Base-by-base conservation (phyloP, 179 eudicot species). In the Beta lomatogona region DNA sequence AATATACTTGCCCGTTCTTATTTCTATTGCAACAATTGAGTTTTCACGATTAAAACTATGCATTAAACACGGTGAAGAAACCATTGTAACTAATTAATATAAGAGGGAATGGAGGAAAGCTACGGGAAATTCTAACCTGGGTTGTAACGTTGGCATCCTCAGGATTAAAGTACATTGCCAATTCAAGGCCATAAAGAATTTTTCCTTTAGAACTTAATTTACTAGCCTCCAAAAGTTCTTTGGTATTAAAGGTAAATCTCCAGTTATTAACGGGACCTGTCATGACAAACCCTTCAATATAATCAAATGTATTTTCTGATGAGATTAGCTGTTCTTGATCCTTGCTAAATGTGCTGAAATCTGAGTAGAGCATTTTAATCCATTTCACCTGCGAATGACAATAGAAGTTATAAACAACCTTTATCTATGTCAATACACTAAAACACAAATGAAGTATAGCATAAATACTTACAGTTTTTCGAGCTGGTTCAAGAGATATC, bases 261-360 rank as follows among this genome's bases (percentile, higher is more conserved):
- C 97, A 93, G 79, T 88, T 90, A 71, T 90, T 91, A 25, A 91
- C 77, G 46, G 93, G 91, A 71, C 92, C 91, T 1, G 92, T 88
- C 78, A 92, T 85, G 66, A 93, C 95, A 22, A 93, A 90, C 53
- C 98, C 98, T 87, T 95, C 97, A 57, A 95, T 86, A 87, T 95
- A 95, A 75, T 95, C 97, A 66, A 95, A 91, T 18, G 97, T 75
- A 60, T 86, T 84, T 50, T 88, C 86, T 78, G 88, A 83, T 36
- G 94, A 89, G 80, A 93, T 93, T 60, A 95, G 82, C 55, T 75
- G 82, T 83, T 95, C 97, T 82, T 95, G 97, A 82, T 93, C 98
- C 77, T 86, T 86, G 81, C 93, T 81, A 76, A 93, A 95, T 72
- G 87, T 76, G 12, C 87, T 65, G 88, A 93, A 93, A 84, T 95